Base-by-base conservation (phyloP, 2,329 filamentous ascomycete genomes). In the Raffaelea deltoideospora region DNA sequence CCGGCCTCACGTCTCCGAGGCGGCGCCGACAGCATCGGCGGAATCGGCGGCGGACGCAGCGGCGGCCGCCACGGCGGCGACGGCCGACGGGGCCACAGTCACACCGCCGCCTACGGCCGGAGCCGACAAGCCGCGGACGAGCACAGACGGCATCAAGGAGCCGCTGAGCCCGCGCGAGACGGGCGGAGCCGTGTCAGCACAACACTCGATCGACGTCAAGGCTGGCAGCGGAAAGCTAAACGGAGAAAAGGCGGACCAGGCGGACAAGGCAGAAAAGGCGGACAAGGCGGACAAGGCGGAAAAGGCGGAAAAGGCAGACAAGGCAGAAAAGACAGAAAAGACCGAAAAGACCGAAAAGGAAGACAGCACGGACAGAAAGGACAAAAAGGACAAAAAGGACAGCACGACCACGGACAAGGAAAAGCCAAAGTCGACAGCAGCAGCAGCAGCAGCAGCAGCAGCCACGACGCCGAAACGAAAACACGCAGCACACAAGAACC, bases 181-280 rank as follows among this genome's bases (percentile, higher is more conserved):
- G 15, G 63, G 64, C 32, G 59, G 59, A 22, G 66, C 65, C 22
- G 64, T 63, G 39, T 61, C 61, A 1, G 51, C 57, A 2, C 60
- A 66, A 41, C 61, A 67, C 26, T 67, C 66, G 13, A 69, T 70
- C 40, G 65, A 67, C 37, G 65, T 69, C 26, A n/a, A n/a, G n/a
- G n/a, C n/a, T n/a, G n/a, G n/a, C n/a, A n/a, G n/a, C n/a, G n/a
- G n/a, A n/a, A n/a, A n/a, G n/a, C n/a, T n/a, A n/a, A n/a, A n/a
- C n/a, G n/a, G n/a, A n/a, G n/a, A n/a, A n/a, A 67, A 66, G 47
- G 57, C 60, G 3, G 62, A 63, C 32, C 59, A 58, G 11, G 58
- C 59, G 30, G 56, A 21, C 17, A 34, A 36, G 17, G 48, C 45
- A 28, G 54, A 55, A 31, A 50, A 50, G n/a, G 51, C 57, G 23